Evolutionary conservation across 768 basidiomycete species (phyloP).

Genomic region (Pulveroboletus sp.): DNA sequence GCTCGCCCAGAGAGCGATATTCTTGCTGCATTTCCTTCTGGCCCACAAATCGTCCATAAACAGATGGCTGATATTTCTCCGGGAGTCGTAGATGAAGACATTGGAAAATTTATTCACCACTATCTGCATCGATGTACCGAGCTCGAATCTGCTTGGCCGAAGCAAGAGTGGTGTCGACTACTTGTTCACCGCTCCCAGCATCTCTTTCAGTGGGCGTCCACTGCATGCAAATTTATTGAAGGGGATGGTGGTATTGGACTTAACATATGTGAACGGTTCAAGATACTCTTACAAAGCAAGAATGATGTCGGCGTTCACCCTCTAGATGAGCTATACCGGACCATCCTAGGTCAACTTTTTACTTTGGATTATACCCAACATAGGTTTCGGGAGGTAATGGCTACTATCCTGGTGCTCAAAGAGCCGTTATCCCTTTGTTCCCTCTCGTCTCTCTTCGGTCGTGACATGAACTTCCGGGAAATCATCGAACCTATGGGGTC

Average conservation of each 20-base stretch:
- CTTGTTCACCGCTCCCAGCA: constrained; percentile 25
- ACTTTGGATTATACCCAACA: not conserved
- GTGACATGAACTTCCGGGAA: constrained; percentile 5
- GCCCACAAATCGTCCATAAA: constrained; percentile 6
- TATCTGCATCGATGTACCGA: constrained; percentile 7
- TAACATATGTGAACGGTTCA: constrained; percentile 8
- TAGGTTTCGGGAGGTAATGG: constrained; percentile 21
- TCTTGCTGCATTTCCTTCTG: constrained; percentile 4
- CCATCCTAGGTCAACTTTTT: constrained; percentile 16
- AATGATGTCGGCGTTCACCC: constrained; percentile 1
- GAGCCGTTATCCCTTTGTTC: constrained; percentile 17
- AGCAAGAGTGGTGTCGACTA: constrained; percentile 17
- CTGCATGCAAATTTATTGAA: constrained; percentile 26
- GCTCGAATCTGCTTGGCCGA: constrained; percentile 15
- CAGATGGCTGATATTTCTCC: constrained; percentile 12
- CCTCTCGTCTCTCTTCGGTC: constrained; percentile 11
- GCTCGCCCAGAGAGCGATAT: constrained; percentile 26
- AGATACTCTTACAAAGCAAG: constrained; percentile 6
- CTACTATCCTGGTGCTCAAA: constrained; percentile 13
- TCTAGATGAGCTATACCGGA: constrained; percentile 19
- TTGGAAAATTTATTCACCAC: constrained; percentile 13
- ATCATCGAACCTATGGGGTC: constrained; percentile 20
- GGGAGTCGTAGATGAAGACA: constrained; percentile 13
- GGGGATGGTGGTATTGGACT: constrained; percentile 16
- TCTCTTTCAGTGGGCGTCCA: constrained; percentile 33